Base-by-base conservation (phyloP, 495 filamentous ascomycete genomes). In the Podospora tetraspora region DNA sequence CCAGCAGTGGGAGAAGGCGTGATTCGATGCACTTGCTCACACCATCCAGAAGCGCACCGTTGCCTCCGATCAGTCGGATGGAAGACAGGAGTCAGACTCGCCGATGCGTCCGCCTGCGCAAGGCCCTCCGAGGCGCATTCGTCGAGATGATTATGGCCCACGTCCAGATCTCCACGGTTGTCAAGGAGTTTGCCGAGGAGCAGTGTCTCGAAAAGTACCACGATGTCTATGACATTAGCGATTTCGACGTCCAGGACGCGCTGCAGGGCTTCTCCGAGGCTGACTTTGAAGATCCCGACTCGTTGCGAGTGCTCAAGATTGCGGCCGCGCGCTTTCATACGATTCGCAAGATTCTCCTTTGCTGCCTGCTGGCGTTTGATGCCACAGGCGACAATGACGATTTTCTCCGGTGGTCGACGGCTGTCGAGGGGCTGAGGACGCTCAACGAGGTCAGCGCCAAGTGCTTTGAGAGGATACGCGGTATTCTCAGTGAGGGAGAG, bases 211-310 rank as follows among this genome's bases (percentile, higher is more conserved):
- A 93, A 61, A 95, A 92, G 79, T 97, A 93, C 75, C 88, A 91
- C 68, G 93, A 97, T 72, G 90, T 97, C 43, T 97, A 97, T 71
- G 93, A 98, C 72, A 89, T 98, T 68, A 92, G 86, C 64, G 84
- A 89, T 60, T 86, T 87, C 34, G 94, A 98, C 71, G 83, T 94
- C 16, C 82, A 84, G 61, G 90, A 91, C 65, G 87, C 89, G 4
- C 82, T 87, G 66, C 76, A 84, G 24, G 86, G 86, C 3, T 86
- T 89, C 59, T 78, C 84, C 1, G 86, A 90, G 30, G 76, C 80
- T 34, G 85, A 90, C 32, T 82, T 86, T 69, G 90, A 96, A 37
- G 90, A 94, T 66, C 76, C 84, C 22, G 92, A 96, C 74, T 92
- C 92, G 5, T 78, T 99, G 19, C 91, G 90, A 59, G 85, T 86